Conservation (phyloP, 495 filamentous ascomycete species). For the Talaromyces wortmannii region DNA sequence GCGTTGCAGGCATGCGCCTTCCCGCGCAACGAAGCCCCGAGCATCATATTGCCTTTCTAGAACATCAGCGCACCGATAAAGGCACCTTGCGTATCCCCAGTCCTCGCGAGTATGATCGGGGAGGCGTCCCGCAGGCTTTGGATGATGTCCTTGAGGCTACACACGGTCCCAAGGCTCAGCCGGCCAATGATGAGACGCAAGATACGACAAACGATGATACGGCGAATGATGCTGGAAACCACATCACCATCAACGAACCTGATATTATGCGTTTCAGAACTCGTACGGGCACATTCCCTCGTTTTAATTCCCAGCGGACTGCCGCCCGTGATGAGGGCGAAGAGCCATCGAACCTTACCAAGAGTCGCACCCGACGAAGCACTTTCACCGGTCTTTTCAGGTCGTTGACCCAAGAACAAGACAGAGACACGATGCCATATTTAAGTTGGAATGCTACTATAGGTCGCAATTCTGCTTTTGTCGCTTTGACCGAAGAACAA, state of each 20-base stretch:
- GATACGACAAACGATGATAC: conserved; percentile 16
- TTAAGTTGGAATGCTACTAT: conserved; percentile 90
- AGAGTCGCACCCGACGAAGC: conserved; percentile 18
- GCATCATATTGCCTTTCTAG: conserved; percentile 78
- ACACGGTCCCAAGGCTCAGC: conserved; percentile 8
- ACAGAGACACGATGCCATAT: conserved; percentile 63
- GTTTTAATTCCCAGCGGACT: conserved; percentile 31
- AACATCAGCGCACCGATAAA: conserved; percentile 75
- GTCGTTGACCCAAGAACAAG: conserved; percentile 34
- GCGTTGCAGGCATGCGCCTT: conserved; percentile 34
- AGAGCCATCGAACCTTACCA: conserved; percentile 11
- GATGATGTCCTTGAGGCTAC: conserved; percentile 30
- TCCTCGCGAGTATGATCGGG: conserved; percentile 77
- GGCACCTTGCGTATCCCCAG: conserved; percentile 77
- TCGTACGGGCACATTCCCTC: conserved; percentile 29
- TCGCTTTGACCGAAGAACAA: conserved; percentile 82
- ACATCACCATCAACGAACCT: conserved; percentile 61
- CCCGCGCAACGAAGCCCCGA: conserved; percentile 52
- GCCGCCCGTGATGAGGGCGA: conserved; percentile 27
- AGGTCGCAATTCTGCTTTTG: conserved; percentile 85
- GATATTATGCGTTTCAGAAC: conserved; percentile 27
- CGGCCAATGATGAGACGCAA: conserved; percentile 4
- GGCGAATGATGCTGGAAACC: conserved; percentile 30
- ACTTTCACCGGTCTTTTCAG: conserved; percentile 30
- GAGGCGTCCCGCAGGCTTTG: conserved; percentile 59